Percentiles rank a stretch among this genome's conserved stretches.
These are phyloP conservation scores for Purpureocillium takamizusanense DNA, from an alignment of 2,329 filamentous ascomycete genomes.

Conservation along the genomic window DNA sequence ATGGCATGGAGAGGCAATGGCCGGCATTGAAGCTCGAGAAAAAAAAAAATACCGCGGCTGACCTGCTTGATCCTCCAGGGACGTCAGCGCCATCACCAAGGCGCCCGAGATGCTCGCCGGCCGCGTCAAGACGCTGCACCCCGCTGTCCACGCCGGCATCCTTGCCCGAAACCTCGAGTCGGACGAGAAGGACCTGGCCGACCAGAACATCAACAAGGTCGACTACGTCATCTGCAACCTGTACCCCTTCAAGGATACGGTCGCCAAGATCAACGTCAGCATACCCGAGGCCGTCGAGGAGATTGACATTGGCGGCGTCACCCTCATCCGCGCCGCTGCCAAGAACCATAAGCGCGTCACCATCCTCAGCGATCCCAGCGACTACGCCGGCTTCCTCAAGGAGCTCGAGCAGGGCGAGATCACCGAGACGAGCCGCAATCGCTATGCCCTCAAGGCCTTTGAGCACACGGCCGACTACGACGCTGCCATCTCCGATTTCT, in stretches of 20 bases:
- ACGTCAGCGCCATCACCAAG: constrained; percentile 94
- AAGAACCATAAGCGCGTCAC: constrained; percentile 97
- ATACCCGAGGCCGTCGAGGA: constrained; percentile 96
- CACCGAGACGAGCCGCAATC: constrained; percentile 73
- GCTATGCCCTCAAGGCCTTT: constrained; percentile 94
- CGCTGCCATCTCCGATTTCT: constrained; percentile 88
- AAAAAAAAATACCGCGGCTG: too few species aligned
- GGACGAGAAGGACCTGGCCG: constrained; percentile 92
- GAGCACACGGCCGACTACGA: constrained; percentile 98
- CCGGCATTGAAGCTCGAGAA: too few species aligned
- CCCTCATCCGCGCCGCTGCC: constrained; percentile 87
- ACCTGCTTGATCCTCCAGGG: constrained; percentile 42
- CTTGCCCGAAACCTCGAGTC: constrained; percentile 89
- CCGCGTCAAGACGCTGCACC: constrained; percentile 83
- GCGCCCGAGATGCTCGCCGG: constrained; percentile 95
- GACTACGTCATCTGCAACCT: constrained; percentile 97
- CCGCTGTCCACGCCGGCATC: constrained; percentile 83
- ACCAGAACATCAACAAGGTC: constrained; percentile 91
- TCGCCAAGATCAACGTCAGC: constrained; percentile 94
- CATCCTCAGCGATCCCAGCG: constrained; percentile 85
- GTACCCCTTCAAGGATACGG: constrained; percentile 97
- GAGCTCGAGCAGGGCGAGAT: constrained; percentile 85
- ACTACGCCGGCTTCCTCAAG: constrained; percentile 89
- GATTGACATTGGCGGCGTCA: constrained; percentile 97
- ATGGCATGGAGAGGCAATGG: too few species aligned